Evolutionary conservation across 345 rosid genomes (phyloP).

Genomic region (Eucalyptus tenuipes): DNA sequence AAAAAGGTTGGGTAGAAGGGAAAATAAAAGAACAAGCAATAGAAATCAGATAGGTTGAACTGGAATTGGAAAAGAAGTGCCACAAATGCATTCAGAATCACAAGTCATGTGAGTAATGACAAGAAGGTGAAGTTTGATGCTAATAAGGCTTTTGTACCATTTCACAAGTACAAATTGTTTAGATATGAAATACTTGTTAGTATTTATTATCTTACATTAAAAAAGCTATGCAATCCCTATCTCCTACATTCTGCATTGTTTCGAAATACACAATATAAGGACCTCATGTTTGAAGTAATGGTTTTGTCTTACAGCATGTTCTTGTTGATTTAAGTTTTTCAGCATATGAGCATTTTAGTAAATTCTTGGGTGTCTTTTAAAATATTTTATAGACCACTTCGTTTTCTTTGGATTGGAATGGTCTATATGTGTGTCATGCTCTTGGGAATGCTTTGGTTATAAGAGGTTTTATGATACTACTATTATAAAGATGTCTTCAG

Average conservation of each 20-base stretch:
- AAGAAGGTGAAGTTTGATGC: not conserved
- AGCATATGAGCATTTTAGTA: not conserved
- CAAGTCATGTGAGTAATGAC: not conserved
- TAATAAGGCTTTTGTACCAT: not conserved
- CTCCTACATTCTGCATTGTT: not conserved
- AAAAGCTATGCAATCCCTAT: not conserved
- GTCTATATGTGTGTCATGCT: not conserved
- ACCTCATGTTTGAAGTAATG: not conserved
- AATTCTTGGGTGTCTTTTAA: not conserved
- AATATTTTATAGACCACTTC: not conserved
- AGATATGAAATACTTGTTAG: not conserved
- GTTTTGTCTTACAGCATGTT: not conserved
- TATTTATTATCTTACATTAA: not conserved
- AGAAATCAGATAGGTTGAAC: not conserved
- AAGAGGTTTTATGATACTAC: not conserved
- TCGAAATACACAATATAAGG: not conserved
- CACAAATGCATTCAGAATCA: not conserved
- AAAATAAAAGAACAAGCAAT: not conserved
- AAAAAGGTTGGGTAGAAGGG: not conserved
- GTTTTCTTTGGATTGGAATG: not conserved
- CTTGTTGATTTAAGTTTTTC: not conserved
- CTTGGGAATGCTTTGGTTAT: not conserved
- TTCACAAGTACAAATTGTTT: not conserved
- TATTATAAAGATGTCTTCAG: not conserved
- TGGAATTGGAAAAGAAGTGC: not conserved